These are phyloP conservation scores for Vaccinium macrocarpon DNA, from an alignment of 148 eudicot species.

Conservation along the genomic window DNA sequence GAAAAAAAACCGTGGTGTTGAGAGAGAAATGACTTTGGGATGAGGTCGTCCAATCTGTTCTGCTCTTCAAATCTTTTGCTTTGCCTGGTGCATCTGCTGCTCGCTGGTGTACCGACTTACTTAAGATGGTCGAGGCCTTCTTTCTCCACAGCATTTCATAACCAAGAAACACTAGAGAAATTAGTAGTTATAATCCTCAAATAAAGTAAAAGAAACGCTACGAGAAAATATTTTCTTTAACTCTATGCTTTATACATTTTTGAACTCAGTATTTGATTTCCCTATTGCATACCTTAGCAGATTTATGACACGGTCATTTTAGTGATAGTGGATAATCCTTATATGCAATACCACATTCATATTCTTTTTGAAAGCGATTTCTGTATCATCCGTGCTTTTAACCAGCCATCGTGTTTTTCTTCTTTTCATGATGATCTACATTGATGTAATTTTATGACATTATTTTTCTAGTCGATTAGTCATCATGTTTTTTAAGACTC, in stretches of 20 bases:
- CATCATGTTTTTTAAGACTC: no score
- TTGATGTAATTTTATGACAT: no score
- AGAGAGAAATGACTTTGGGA: constrained; percentile 39
- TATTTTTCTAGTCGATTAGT: no score
- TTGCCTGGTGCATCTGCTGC: neutral
- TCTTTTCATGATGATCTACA: no score
- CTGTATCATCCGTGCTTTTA: no score
- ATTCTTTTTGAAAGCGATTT: no score
- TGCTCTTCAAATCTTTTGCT: constrained; percentile 6
- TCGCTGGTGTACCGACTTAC: neutral
- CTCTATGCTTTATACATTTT: neutral
- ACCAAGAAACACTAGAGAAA: neutral
- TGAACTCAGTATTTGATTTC: neutral
- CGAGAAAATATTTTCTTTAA: neutral
- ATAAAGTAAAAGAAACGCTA: neutral
- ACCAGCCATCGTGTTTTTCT: no score
- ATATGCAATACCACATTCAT: no score
- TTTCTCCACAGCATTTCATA: neutral
- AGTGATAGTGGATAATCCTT: neutral
- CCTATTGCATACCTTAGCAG: neutral
- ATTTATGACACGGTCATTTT: neutral
- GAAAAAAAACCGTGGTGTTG: constrained; percentile 40
- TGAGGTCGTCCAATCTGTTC: neutral
- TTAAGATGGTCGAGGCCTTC: neutral
- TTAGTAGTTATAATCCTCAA: neutral